phyloP scores from a whole-genome alignment of 306 rosid species.

The Quercus aquifolioides region DNA sequence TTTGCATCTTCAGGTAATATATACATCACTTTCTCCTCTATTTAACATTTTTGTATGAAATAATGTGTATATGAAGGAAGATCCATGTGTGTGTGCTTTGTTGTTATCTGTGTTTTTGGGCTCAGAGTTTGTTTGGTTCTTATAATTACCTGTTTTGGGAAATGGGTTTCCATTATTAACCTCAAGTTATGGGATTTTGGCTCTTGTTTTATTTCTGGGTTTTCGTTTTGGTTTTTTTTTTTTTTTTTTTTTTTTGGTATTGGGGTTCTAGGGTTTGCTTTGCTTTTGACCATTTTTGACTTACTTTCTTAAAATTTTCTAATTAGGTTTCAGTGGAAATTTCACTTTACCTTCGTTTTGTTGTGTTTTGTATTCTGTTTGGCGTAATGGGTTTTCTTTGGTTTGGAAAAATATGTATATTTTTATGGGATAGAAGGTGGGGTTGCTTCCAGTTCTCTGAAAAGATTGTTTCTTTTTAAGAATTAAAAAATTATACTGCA shows the following conservation, averaged over 20 bases:
- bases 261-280: slow-evolving; percentile 34
- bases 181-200: slow-evolving; percentile 6
- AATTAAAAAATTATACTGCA: not conserved
- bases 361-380: not conserved
- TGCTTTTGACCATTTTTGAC: slow-evolving; percentile 3
- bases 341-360: not conserved
- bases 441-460: slow-evolving; percentile 4
- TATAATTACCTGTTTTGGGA: slow-evolving; percentile 8
- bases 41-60: not conserved
- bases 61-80: not conserved
- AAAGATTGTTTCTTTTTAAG: not conserved
- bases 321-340: not conserved
- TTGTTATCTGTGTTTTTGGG: not conserved
- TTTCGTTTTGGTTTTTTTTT: not conserved
- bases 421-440: slow-evolving; percentile 10
- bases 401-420: slow-evolving; percentile 5
- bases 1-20: slow-evolving; percentile 24
- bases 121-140: not conserved
- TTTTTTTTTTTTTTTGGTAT: slow-evolving; percentile 1
- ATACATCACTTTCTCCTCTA: not conserved
- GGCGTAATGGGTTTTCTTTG: not conserved
- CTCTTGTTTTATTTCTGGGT: slow-evolving; percentile 2
- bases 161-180: slow-evolving; percentile 28
- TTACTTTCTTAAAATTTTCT: not conserved
- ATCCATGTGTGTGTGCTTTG: slow-evolving; percentile 8